Percentiles rank a stretch among this genome's conserved stretches.
These are phyloP conservation scores for Cryoendolithus antarcticus DNA, from an alignment of 2,329 filamentous ascomycete genomes.

Conservation along the genomic window DNA sequence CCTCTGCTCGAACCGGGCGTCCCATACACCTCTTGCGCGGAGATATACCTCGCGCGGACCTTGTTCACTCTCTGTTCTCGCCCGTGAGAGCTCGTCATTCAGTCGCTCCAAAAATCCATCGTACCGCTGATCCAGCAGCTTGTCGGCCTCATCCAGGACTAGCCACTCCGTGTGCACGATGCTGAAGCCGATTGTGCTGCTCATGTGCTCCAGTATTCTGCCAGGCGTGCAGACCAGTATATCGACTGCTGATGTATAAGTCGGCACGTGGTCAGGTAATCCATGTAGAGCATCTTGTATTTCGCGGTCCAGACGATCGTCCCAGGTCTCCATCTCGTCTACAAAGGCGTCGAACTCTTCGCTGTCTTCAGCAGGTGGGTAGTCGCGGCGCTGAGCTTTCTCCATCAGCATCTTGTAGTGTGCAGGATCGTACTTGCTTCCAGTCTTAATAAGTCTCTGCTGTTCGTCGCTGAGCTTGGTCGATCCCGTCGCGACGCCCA, in stretches of 20 bases:
- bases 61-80: conserved; percentile 12
- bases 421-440: conserved; percentile 49
- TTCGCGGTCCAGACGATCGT: conserved; percentile 12
- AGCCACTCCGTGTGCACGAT: conserved; percentile 74
- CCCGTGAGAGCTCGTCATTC: conserved; percentile 12
- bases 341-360: conserved; percentile 18
- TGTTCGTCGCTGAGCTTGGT: conserved; percentile 59
- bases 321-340: conserved; percentile 9
- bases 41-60: conserved; percentile 15
- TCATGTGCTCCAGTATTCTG: conserved; percentile 79
- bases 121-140: conserved; percentile 61
- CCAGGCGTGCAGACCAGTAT: conserved; percentile 86
- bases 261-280: conserved; percentile 51
- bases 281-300: conserved; percentile 27
- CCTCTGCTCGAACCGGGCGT: conserved; percentile 27
- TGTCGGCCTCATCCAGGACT: conserved; percentile 87
- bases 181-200: conserved; percentile 68
- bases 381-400: conserved; percentile 23
- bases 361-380: conserved; percentile 26
- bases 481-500: conserved; percentile 74
- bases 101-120: conserved; percentile 18
- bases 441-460: conserved; percentile 47
- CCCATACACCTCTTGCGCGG: conserved; percentile 19
- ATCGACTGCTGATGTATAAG: conserved; percentile 63
- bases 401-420: conserved; percentile 39